Evolutionary conservation across 805 yeast genomes (phyloP), one percentile per base, ranked within the genome.

Genomic region (Wickerhamiella qilinensis): DNA sequence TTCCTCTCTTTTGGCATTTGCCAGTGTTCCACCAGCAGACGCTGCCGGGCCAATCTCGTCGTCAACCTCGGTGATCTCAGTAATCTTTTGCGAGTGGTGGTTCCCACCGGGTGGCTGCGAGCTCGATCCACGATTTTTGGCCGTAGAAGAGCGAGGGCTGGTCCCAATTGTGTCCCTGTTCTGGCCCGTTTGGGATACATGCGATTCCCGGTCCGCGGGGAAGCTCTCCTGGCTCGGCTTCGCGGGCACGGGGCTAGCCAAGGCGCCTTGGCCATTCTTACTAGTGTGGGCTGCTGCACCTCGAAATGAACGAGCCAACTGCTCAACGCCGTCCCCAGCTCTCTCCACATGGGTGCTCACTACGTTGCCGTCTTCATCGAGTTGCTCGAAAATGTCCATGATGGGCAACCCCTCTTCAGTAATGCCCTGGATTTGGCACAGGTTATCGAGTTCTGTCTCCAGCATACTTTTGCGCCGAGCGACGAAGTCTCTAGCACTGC

Each of bases 311-410:
- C 20, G 20, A 4, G 33, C 12, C 20, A 30, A 6, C 14, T 30
- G 33, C 7, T 30, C 33, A 6, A 30, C 7, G 6, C 21, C 25
- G 20, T 11, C 11, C n/a, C 25, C 51, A 1, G 49, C 35, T 0
- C 71, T 70, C 22, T 59, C 59, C 2, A 73, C 60, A 3, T 60
- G 46, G n/a, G 72, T 52, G 12, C 44, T 55, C 1, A 79, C 52
- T 1, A 85, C 66, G 43, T 80, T 73, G 0, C 75, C 95, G n/a
- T 80, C 75, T 1, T 82, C 94, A 55, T 85, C 94, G 29, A 86
- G 56, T 38, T 75, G 80, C 52, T 85, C 96, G 38, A 75, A 65
- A 18, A 86, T 86, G 41, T 85, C 95, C 74, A 84, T 73, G 19
- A 81, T 61, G 1, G 83, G 85, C 2, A 75, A 49, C 1, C 65